phyloP scores from a whole-genome alignment of 2,329 filamentous ascomycete genomes.

The Aspergillus latus region DNA sequence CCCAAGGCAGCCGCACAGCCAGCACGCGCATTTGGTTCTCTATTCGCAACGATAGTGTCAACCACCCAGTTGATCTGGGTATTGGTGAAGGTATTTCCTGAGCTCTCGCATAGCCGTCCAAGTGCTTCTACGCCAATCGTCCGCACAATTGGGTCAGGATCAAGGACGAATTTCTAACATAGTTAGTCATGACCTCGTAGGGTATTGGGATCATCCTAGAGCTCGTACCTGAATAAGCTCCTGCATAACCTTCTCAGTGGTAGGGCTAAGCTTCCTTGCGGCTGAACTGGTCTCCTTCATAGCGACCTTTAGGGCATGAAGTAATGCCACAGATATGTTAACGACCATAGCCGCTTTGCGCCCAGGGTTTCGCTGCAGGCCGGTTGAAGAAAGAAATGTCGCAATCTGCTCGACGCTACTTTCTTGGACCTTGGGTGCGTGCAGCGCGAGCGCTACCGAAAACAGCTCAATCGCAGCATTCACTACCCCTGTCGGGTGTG shows the following conservation, averaged over 20 bases:
- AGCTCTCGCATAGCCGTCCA: constrained; percentile 78
- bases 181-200: constrained; percentile 3
- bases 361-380: constrained; percentile 79
- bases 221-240: constrained; percentile 72
- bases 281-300: constrained; percentile 74
- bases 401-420: constrained; percentile 92
- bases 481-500: constrained; percentile 87
- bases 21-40: constrained; percentile 88
- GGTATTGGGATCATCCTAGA: background rate
- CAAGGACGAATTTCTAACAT: constrained; percentile 68
- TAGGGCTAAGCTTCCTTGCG: constrained; percentile 69
- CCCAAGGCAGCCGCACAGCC: constrained; percentile 93
- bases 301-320: constrained; percentile 78
- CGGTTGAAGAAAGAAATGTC: constrained; percentile 78
- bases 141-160: constrained; percentile 82
- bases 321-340: constrained; percentile 79
- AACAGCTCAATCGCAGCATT: constrained; percentile 94
- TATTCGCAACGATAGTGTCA: constrained; percentile 89
- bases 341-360: constrained; percentile 87
- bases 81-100: constrained; percentile 86
- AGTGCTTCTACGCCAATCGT: constrained; percentile 81
- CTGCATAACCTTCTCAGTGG: constrained; percentile 71
- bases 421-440: constrained; percentile 88
- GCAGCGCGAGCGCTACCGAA: constrained; percentile 84
- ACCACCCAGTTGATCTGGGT: constrained; percentile 87